phyloP scores from a whole-genome alignment of 164 flowering plant species.

The Sextonia rubra region DNA sequence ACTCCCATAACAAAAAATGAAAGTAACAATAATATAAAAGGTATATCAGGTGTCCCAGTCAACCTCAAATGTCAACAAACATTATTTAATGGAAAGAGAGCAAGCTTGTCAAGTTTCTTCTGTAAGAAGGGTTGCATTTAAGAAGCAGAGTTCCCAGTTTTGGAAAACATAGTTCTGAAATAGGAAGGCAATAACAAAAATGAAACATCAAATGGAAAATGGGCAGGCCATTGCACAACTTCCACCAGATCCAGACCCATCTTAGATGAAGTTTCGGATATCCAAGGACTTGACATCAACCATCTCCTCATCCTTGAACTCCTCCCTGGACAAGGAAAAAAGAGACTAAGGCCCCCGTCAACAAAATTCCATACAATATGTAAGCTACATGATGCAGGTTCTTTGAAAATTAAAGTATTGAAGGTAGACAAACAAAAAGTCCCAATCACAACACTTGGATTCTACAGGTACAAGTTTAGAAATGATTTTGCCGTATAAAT shows the following conservation, averaged over 20 bases:
- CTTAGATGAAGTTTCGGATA: slow-evolving; percentile 77
- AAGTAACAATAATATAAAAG: too few species aligned
- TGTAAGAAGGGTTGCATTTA: not conserved
- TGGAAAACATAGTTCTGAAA: not conserved
- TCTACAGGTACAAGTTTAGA: too few species aligned
- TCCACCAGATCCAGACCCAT: not conserved
- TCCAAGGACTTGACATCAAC: slow-evolving; percentile 79
- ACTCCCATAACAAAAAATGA: not conserved
- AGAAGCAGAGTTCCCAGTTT: not conserved
- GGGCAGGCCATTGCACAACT: not conserved
- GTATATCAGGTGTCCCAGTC: not conserved
- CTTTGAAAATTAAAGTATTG: too few species aligned
- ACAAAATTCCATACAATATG: not conserved
- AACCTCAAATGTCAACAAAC: not conserved
- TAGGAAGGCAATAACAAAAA: not conserved
- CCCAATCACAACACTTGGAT: too few species aligned
- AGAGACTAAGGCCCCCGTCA: not conserved
- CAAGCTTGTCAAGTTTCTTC: not conserved
- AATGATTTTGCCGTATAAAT: too few species aligned
- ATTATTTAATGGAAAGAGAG: not conserved
- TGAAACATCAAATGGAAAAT: not conserved
- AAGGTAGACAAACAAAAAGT: too few species aligned
- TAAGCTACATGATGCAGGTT: too few species aligned
- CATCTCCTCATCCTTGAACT: slow-evolving; percentile 84
- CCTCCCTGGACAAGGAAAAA: slow-evolving; percentile 60